phyloP scores from a whole-genome alignment of 192 early-diverging fungal genomes.

The Thoreauomyces humboldtii region DNA sequence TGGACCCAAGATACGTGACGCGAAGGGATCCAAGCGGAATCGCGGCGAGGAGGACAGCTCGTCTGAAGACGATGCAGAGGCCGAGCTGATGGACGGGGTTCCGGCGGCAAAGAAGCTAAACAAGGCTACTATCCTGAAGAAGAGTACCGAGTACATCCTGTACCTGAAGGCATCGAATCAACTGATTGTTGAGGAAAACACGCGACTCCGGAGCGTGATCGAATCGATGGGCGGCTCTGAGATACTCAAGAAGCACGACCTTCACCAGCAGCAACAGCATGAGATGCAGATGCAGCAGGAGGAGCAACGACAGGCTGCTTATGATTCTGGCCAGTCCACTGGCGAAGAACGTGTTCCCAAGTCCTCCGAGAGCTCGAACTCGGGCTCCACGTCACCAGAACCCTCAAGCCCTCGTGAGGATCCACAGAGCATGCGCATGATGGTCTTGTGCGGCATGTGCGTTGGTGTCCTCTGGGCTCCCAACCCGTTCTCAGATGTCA shows the following conservation, averaged over 20 bases:
- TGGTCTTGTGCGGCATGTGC: slow-evolving; percentile 40
- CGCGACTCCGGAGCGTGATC: background rate
- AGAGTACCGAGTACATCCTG: slow-evolving; percentile 88
- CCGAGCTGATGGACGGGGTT: slow-evolving; percentile 69
- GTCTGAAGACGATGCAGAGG: slow-evolving; percentile 57
- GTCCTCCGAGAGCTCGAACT: slow-evolving; percentile 9
- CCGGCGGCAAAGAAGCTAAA: slow-evolving; percentile 83
- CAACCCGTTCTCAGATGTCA: slow-evolving; percentile 27
- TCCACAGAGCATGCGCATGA: slow-evolving; percentile 19
- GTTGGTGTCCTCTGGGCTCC: slow-evolving; percentile 39
- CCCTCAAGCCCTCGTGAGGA: slow-evolving; percentile 2
- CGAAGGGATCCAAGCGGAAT: slow-evolving; percentile 35
- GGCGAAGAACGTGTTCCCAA: background rate
- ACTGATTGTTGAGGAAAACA: slow-evolving; percentile 4
- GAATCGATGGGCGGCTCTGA: slow-evolving; percentile 14
- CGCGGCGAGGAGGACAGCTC: slow-evolving; percentile 49
- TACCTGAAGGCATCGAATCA: slow-evolving; percentile 27
- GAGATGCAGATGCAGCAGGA: background rate
- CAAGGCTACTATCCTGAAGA: slow-evolving; percentile 90
- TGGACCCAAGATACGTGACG: slow-evolving; percentile 44
- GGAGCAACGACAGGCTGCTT: background rate
- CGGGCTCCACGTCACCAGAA: slow-evolving; percentile 8
- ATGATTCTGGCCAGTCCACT: background rate
- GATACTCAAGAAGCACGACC: background rate
- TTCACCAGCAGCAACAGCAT: background rate